Evolutionary conservation across 495 filamentous ascomycete genomes (phyloP), one percentile per base, ranked within the genome.

Genomic region (Massariosphaeria phaeospora): DNA sequence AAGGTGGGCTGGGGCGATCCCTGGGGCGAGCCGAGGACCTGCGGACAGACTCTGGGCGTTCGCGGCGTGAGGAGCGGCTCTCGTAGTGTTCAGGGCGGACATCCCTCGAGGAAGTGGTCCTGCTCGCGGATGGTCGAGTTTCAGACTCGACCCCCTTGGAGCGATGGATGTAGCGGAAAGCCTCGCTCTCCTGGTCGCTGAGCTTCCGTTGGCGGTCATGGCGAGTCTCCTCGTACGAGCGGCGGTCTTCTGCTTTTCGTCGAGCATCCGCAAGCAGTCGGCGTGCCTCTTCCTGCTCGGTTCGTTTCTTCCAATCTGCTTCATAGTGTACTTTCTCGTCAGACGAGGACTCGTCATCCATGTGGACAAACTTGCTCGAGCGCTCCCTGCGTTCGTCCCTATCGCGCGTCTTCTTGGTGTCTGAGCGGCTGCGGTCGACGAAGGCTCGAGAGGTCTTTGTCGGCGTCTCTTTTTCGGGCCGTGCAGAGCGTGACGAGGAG

Each of bases 361-460:
- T 42, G 40, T 53, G 52, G 10, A 42, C 45, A 30, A 46, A 63
- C 33, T 55, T 63, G 35, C 45, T 39, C 5, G 34, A 35, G 25
- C 63, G 60, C 2, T 61, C 63, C 44, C 50, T 44, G 11, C 61
- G 55, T 39, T 59, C 48, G 9, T 67, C 65, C 34, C 52, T 26
- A 12, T 67, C 65, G 48, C 59, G 47, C 5, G 45, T 50, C 51
- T 58, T 63, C 43, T 55, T 52, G 15, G 47, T 50, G 39, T 67
- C 65, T 9, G 61, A 59, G 38, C 62, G 29, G 2, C 52, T 46
- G 38, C 57, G 62, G 20, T 66, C 64, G 11, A 48, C 36, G 13
- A 61, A 55, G 17, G 38, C 52, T 23, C 47, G 42, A 10, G 41
- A 52, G 11, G 44, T 45, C 36, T 34, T 51, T 31, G 43, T 31